Evolutionary conservation across 306 rosid species (phyloP), one percentile per base, ranked within the genome.

Genomic region (Cucurbita moschata): DNA sequence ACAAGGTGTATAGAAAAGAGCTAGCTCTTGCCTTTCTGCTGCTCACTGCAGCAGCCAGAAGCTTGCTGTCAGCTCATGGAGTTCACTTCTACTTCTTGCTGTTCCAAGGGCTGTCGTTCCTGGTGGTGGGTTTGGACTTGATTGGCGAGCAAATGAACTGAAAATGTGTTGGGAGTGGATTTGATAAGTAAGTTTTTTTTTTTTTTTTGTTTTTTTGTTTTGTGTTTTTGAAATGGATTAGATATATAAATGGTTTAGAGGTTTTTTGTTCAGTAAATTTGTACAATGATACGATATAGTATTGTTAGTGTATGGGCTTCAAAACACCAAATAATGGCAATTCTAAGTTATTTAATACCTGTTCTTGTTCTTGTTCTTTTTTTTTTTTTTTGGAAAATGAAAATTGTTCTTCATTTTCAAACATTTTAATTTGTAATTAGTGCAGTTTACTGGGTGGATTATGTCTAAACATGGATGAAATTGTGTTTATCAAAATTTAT

Each of bases 71-170:
- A 19, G 96, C 84, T 13, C 99, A 95, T 65, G 99, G 99, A 76
- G 84, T 95, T 80, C 99, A 95, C 79, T 95, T 95, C 82, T 95
- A 95, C 65, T 95, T 88, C 82, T 83, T 95, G 85, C 97, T 95
- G 8, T 95, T 95, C 82, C 99, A 95, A 84, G 99, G 99, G 26
- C 71, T 95, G 83, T 79, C 99, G 63, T 95, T 95, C 79, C 96
- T 95, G 10, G 82, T 85, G 5, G 83, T 95, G 79, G 99, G 97
- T 19, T 79, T 95, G 85, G 99, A 95, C 86, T 88, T 95, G 50
- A 95, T 95, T 63, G 99, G 99, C 12, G 99, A 95, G 85, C 99
- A 95, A 76, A 75, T 91, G 64, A 84, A 84, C 88, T 91, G 83
- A 89, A 82, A 79, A 61, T n/a, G 60, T 49, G 12, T 44, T 50